Evolutionary conservation across 331 rosid species (phyloP).

Genomic region (Spiraea crenata): DNA sequence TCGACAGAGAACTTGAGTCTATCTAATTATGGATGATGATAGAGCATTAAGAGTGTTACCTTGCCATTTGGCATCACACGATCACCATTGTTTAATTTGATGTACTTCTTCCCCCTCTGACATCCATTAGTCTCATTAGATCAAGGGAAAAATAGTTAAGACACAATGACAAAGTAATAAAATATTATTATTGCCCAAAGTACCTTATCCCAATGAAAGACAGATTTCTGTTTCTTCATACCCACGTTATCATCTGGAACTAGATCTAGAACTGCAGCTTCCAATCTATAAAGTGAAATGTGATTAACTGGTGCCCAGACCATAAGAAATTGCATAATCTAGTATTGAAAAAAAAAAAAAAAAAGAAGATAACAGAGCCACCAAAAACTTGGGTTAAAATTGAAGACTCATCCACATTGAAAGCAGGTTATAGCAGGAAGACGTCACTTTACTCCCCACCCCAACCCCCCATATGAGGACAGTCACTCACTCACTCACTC

Average conservation of each 20-base stretch:
- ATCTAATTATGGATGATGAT: neutral
- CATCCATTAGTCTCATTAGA: slow-evolving; percentile 30
- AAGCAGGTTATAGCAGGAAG: neutral
- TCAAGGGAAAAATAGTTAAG: slow-evolving; percentile 16
- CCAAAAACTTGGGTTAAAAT: neutral
- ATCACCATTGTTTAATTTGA: slow-evolving; percentile 82
- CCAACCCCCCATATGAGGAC: neutral
- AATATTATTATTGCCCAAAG: slow-evolving; percentile 4
- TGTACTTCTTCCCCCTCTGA: slow-evolving; percentile 87
- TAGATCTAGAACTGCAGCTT: slow-evolving; percentile 81
- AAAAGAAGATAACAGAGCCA: too few species aligned
- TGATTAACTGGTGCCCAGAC: slow-evolving; percentile 21
- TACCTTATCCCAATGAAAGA: slow-evolving; percentile 95
- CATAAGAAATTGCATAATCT: neutral
- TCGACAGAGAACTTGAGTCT: neutral
- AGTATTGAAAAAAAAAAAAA: neutral
- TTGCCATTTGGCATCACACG: slow-evolving; percentile 93
- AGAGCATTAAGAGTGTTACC: slow-evolving; percentile 39
- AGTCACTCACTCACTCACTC: neutral
- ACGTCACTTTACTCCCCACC: neutral
- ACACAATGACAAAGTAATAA: slow-evolving; percentile 4
- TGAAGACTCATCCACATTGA: neutral
- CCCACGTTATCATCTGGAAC: slow-evolving; percentile 84
- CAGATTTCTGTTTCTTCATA: slow-evolving; percentile 82
- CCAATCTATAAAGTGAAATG: slow-evolving; percentile 53